phyloP scores from a whole-genome alignment of 768 basidiomycete species.

The Cyclocybe cylindracea region DNA sequence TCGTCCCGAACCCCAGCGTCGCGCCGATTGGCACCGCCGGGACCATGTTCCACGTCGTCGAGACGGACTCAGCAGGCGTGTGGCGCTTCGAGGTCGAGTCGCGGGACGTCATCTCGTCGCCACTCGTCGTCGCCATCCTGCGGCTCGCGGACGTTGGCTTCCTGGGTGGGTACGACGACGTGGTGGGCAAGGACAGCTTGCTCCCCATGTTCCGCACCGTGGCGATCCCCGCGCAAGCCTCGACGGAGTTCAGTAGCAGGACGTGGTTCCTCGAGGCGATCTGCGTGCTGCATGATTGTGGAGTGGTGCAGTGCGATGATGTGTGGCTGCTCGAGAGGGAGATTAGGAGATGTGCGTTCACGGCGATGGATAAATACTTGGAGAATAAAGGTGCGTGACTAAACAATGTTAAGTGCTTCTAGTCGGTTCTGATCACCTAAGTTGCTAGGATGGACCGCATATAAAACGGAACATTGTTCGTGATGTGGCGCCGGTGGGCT shows the following conservation, averaged over 20 bases:
- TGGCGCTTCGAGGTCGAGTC: constrained; percentile 44
- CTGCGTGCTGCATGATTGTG: constrained; percentile 47
- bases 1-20: constrained; percentile 39
- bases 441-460: constrained; percentile 32
- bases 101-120: constrained; percentile 37
- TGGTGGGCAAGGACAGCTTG: constrained; percentile 42
- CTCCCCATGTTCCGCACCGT: constrained; percentile 46
- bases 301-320: constrained; percentile 49
- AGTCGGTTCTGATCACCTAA: constrained; percentile 1
- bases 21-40: constrained; percentile 43
- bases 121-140: constrained; percentile 45
- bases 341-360: constrained; percentile 45
- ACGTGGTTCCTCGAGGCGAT: constrained; percentile 52
- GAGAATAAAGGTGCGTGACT: constrained; percentile 40
- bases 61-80: constrained; percentile 24
- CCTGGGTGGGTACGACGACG: constrained; percentile 42
- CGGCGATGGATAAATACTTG: constrained; percentile 50
- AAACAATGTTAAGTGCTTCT: neutral
- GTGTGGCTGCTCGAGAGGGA: constrained; percentile 49
- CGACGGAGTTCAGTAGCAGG: constrained; percentile 43
- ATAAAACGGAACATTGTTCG: constrained; percentile 30
- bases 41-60: constrained; percentile 45
- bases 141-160: constrained; percentile 41
- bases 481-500: constrained; percentile 8
- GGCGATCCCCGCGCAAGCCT: constrained; percentile 31